Evolutionary conservation across 768 basidiomycete species (phyloP).

Genomic region (Auriscalpium microsporum): DNA sequence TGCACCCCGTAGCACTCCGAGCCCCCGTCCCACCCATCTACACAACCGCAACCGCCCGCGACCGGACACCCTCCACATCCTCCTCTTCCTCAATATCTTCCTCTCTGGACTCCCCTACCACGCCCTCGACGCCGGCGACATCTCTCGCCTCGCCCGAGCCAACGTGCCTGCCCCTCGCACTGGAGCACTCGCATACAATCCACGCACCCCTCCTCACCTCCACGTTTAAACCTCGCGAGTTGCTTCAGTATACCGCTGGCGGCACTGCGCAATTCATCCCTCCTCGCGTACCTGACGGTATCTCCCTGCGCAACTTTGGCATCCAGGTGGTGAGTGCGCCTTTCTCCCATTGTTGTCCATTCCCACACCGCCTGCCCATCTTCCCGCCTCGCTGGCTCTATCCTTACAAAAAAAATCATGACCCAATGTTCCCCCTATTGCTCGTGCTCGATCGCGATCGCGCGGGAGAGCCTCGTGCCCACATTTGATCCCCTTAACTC

Average conservation of each 20-base stretch:
- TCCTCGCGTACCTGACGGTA: constrained; percentile 69
- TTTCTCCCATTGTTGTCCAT: not conserved
- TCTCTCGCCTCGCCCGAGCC: constrained; percentile 18
- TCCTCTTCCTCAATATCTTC: constrained; percentile 24
- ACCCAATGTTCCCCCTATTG: not conserved
- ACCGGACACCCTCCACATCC: constrained; percentile 24
- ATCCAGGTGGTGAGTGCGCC: constrained; percentile 68
- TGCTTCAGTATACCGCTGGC: constrained; percentile 27
- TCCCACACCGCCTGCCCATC: not conserved
- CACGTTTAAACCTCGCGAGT: constrained; percentile 27
- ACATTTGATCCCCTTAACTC: constrained; percentile 1
- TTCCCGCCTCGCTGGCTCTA: not conserved
- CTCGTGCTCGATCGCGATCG: not conserved
- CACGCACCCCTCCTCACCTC: constrained; percentile 19
- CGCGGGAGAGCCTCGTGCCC: too few species aligned
- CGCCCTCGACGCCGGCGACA: constrained; percentile 11
- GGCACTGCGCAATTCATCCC: constrained; percentile 60
- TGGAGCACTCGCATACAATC: constrained; percentile 5
- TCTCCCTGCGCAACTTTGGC: constrained; percentile 80
- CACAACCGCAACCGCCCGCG: constrained; percentile 16
- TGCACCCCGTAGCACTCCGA: constrained; percentile 38
- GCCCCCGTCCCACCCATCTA: constrained; percentile 14
- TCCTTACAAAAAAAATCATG: not conserved
- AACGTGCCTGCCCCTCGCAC: constrained; percentile 9
- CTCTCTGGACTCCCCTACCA: constrained; percentile 5